Evolutionary conservation across 2,329 filamentous ascomycete species (phyloP).

Genomic region (Fusarium haematococcum): DNA sequence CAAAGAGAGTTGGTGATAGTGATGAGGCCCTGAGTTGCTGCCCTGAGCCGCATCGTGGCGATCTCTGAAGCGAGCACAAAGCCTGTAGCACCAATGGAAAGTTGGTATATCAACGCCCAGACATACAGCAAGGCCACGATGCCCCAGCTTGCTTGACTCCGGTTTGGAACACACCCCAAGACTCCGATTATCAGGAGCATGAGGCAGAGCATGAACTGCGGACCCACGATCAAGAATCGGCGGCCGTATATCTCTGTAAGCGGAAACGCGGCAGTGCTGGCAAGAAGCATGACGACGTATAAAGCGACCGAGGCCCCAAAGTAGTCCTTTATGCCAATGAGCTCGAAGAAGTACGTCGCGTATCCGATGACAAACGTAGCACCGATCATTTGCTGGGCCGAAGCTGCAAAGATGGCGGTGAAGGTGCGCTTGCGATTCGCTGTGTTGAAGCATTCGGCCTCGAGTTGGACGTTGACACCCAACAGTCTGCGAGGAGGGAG

Average conservation of each 20-base stretch:
- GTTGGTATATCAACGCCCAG: constrained; percentile 52
- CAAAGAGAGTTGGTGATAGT: constrained; percentile 45
- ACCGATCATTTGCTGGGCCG: constrained; percentile 52
- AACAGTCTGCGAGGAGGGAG: constrained; percentile 3
- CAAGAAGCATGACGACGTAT: constrained; percentile 52
- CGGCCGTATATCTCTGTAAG: constrained; percentile 49
- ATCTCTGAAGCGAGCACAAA: constrained; percentile 52
- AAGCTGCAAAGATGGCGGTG: constrained; percentile 49
- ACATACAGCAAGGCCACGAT: constrained; percentile 47
- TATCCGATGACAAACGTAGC: constrained; percentile 53
- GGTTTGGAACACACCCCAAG: constrained; percentile 44
- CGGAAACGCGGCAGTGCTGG: constrained; percentile 48
- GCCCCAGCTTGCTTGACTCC: constrained; percentile 40
- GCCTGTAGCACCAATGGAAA: constrained; percentile 51
- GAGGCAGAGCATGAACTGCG: constrained; percentile 44
- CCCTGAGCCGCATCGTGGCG: constrained; percentile 48
- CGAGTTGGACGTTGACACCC: constrained; percentile 7
- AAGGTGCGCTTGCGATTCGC: constrained; percentile 49
- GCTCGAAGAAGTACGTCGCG: constrained; percentile 47
- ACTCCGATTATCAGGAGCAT: constrained; percentile 48
- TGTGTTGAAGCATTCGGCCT: constrained; percentile 44
- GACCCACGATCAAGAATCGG: constrained; percentile 44
- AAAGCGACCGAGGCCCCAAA: constrained; percentile 49
- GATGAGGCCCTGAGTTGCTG: constrained; percentile 46
- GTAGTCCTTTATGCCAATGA: constrained; percentile 49